Base-by-base conservation (phyloP, 768 basidiomycete species). In the Suillus variegatus region DNA sequence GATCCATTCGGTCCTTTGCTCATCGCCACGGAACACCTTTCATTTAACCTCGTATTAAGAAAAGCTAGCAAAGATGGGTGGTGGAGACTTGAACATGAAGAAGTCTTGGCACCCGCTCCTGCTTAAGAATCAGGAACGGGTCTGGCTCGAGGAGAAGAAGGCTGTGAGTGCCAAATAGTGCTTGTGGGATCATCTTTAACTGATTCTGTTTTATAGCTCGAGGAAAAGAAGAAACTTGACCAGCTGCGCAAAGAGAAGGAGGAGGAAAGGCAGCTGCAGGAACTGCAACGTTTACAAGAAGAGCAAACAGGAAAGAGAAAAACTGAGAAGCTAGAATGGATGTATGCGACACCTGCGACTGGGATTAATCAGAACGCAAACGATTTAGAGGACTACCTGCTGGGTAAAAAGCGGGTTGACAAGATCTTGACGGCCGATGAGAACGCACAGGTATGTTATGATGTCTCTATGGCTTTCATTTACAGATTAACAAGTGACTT, bases 41-140 rank as follows among this genome's bases (percentile, higher is more conserved):
- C 16, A 52, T 58, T 41, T 40, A 60, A n/a, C 64, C 16, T 43
- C 4, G 18, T 65, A 54, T 46, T 32, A 70, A 7, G 64, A 64
- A 64, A 72, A 74, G 60, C 67, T 63, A 73, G 70, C 71, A 84
- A 97, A 91, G 73, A 98, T 98, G 96, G 96, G 96, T 88, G 95
- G 96, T 65, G 96, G 93, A 67, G 96, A 98, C 78, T 84, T 98
- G 76, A 99, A 99, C 75, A 99, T 99, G 96, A 97, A 93, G 81
- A 97, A 97, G 86, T 95, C 94, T 69, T 98, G 96, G 96, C 96
- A 98, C 77, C 96, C 96, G 86, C 89, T 95, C 85, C 92, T 97
- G 79, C 79, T 97, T 79, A 95, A 94, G 77, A 97, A 97, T 81
- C 97, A 98, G 90, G 94, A 97, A 88, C 88, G 93, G 86, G 97